Evolutionary conservation across 306 rosid species (phyloP), one percentile per base, ranked within the genome.

Genomic region (Rosa persica): DNA sequence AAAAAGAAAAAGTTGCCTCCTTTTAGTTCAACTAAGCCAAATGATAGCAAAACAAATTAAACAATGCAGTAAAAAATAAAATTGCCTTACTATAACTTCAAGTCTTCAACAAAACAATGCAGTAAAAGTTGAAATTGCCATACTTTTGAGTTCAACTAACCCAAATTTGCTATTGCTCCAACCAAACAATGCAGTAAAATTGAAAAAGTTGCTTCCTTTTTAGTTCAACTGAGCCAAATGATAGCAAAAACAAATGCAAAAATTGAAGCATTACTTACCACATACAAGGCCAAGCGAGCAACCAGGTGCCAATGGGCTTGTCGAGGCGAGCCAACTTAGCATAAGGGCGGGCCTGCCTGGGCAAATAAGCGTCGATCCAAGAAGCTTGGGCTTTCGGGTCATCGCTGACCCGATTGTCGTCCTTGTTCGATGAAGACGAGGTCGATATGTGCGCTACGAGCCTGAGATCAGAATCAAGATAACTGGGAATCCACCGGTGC

Each of bases 211-310:
- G 3, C 55, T 4, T 3, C 20, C 20, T 49, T 46, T 16, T 3
- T 4, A 16, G 55, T 51, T 51, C 20, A 51, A 16, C 5, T 17
- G 16, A 16, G 55, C n/a, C n/a, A 51, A 51, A 43, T 43, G 46
- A 43, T 6, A 43, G 52, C 17, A 47, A 13, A 49, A 4, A 52
- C 8, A 22, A 52, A 17, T 20, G n/a, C 22, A 52, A 51, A 52
- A 52, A 22, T 58, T 9, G 40, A 30, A 27, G 40, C 17, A 30
- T 13, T 5, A 8, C 69, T 64, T 6, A 64, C 69, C 69, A 64
- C 81, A 95, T 79, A 83, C 96, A 95, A 57, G 98, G 98, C 98
- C 96, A 95, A 67, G 93, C 90, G 74, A 95, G 98, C 67, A 95
- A 76, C 98, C 98, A 95, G 40, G 96, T 92, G 68, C 98, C 98